Conservation (phyloP, 2,329 filamentous ascomycete species). For the Penicillium sp. region DNA sequence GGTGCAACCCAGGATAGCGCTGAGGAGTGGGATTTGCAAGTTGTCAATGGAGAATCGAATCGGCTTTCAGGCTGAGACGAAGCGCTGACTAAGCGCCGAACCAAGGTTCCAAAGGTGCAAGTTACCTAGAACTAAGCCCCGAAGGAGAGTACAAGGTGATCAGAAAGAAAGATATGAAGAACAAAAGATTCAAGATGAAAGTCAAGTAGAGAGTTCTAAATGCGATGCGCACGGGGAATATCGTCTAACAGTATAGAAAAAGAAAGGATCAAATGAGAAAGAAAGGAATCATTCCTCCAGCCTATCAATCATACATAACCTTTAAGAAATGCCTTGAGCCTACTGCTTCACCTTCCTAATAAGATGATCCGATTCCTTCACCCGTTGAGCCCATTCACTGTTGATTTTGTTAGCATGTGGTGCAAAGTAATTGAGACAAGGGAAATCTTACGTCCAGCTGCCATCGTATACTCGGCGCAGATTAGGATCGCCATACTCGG, state of each 20-base stretch:
- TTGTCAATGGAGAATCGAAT: not conserved
- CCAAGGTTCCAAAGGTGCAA: not conserved
- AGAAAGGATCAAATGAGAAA: not conserved
- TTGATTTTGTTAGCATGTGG: not conserved
- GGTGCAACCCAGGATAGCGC: constrained; percentile 2
- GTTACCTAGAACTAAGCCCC: not conserved
- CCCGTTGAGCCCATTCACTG: constrained; percentile 54
- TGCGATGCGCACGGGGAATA: not conserved
- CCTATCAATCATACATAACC: not conserved
- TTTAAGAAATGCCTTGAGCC: not conserved
- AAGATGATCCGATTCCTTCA: constrained; percentile 46
- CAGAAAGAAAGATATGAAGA: not conserved
- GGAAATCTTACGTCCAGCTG: constrained; percentile 81
- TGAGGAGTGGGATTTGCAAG: not conserved
- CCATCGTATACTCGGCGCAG: constrained; percentile 85
- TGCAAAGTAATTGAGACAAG: constrained; percentile 27
- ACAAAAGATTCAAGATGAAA: not conserved
- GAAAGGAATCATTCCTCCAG: not conserved
- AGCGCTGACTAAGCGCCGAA: constrained; percentile 14
- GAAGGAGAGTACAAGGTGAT: not conserved
- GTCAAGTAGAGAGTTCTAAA: not conserved
- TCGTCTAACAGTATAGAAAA: not conserved
- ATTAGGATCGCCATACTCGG: constrained; percentile 68
- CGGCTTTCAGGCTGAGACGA: not conserved
- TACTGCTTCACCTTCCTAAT: constrained; percentile 41